A percentile compares a stretch with the other conserved stretches of the same genome.
These are phyloP conservation scores for Linum lewisii DNA, from an alignment of 345 rosid genomes.

Conservation along the genomic window DNA sequence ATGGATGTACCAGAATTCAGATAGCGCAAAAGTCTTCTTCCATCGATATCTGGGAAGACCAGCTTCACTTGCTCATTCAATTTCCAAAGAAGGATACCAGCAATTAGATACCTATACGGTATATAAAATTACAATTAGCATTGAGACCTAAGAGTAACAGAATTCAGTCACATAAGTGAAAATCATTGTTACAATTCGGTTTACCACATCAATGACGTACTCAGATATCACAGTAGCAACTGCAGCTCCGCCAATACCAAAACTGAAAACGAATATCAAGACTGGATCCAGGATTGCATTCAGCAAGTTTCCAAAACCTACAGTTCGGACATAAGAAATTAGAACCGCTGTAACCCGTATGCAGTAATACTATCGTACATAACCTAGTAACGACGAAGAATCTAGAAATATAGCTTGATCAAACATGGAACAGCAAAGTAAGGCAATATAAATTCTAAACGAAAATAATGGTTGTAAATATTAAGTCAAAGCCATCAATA, in stretches of 20 bases:
- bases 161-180: constrained; percentile 11
- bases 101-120: constrained; percentile 62
- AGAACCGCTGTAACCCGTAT: too few species aligned
- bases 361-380: too few species aligned
- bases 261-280: constrained; percentile 57
- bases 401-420: neutral
- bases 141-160: neutral
- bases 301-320: constrained; percentile 78
- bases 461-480: too few species aligned
- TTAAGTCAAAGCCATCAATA: neutral
- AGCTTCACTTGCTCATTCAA: constrained; percentile 60
- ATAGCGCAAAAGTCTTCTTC: constrained; percentile 42
- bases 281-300: constrained; percentile 70
- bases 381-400: too few species aligned
- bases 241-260: constrained; percentile 85
- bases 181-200: constrained; percentile 18
- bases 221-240: constrained; percentile 90
- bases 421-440: too few species aligned
- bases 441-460: too few species aligned
- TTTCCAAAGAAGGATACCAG: constrained; percentile 71
- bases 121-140: constrained; percentile 5
- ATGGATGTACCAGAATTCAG: constrained; percentile 62
- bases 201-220: constrained; percentile 80
- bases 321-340: neutral
- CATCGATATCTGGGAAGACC: constrained; percentile 59